phyloP scores from a whole-genome alignment of 2,329 filamentous ascomycete species.

The Pseudocercospora macadamiae region DNA sequence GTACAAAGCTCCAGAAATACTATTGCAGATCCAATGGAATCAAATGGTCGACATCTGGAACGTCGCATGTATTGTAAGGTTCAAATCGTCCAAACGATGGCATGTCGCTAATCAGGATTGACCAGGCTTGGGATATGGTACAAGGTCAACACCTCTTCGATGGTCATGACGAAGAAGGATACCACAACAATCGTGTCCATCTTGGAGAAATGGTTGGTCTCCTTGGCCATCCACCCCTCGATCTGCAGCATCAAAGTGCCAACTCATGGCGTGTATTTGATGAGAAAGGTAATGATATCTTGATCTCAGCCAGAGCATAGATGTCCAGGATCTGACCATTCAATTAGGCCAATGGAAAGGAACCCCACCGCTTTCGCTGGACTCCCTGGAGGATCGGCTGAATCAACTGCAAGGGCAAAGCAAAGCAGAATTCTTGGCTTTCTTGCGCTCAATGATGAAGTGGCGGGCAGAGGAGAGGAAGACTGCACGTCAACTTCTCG shows the following conservation, averaged over 20 bases:
- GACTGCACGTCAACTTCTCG: slow-evolving; percentile 42
- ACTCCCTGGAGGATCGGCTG: not conserved
- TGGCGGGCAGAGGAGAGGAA: slow-evolving; percentile 45
- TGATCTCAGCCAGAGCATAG: not conserved
- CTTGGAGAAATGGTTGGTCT: slow-evolving; percentile 35
- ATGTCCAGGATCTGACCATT: not conserved
- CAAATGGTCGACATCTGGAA: slow-evolving; percentile 19
- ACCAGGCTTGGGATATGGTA: slow-evolving; percentile 41
- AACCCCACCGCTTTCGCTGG: not conserved
- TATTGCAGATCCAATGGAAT: slow-evolving; percentile 12
- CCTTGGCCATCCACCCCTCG: slow-evolving; percentile 30
- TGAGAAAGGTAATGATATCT: not conserved
- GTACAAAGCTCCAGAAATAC: slow-evolving; percentile 16
- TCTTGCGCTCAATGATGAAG: slow-evolving; percentile 43
- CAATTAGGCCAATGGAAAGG: slow-evolving; percentile 5
- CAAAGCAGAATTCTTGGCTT: slow-evolving; percentile 41
- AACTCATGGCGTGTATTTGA: not conserved
- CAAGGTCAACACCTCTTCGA: slow-evolving; percentile 40
- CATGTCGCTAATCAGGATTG: not conserved
- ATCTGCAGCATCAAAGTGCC: slow-evolving; percentile 15
- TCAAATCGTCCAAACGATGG: no score
- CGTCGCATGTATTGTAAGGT: slow-evolving; percentile 11
- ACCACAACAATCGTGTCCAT: slow-evolving; percentile 22
- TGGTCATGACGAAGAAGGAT: slow-evolving; percentile 27
- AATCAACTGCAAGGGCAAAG: slow-evolving; percentile 3